Base-by-base conservation (phyloP, 148 eudicot species). In the Diospyros kaki region DNA sequence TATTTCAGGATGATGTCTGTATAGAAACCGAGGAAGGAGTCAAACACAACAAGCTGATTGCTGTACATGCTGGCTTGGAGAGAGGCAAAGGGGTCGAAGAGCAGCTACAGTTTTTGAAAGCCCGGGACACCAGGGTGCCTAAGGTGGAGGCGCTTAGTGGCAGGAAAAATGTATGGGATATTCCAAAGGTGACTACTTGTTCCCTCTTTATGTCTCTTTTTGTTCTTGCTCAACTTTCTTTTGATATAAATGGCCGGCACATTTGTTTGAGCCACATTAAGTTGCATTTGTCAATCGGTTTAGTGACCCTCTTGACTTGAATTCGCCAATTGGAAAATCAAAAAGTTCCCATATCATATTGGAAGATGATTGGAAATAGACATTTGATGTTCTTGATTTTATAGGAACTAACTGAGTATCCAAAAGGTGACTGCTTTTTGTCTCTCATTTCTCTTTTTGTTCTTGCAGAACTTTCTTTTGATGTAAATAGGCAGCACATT, bases 61-160 rank as follows among this genome's bases (percentile, higher is more conserved):
- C 98, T 12, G 94, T 88, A 43, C 98, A 93, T 75, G 98, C 86
- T 65, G 98, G 98, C 55, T 86, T 93, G 74, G 92, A 84, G 82
- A 90, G 84, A 80, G 87, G 80, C 17, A 88, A 85, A 75, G 76
- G 84, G 2, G 85, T 91, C 38, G 73, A 81, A 12, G 91, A 91
- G 82, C 98, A 93, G 85, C 86, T 91, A 52, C 77, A 82, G 67
- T 71, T 70, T 73, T 80, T 93, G 74, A 91, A 87, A 84, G 78
- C 87, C 17, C 88, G 83, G 82, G 92, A 94, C 84, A 88, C 97
- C 2, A 77, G 85, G 46, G 80, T 92, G 61, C 81, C 98, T 66
- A 92, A 90, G 75, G 85, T 90, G 63, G 97, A 86, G 83, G 78
- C 89, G 78, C 85, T 94, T 5, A 86, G 95, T 71, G 97, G 98